Evolutionary conservation across 805 yeast species (phyloP).

Genomic region (Cyberlindnera amylophila): DNA sequence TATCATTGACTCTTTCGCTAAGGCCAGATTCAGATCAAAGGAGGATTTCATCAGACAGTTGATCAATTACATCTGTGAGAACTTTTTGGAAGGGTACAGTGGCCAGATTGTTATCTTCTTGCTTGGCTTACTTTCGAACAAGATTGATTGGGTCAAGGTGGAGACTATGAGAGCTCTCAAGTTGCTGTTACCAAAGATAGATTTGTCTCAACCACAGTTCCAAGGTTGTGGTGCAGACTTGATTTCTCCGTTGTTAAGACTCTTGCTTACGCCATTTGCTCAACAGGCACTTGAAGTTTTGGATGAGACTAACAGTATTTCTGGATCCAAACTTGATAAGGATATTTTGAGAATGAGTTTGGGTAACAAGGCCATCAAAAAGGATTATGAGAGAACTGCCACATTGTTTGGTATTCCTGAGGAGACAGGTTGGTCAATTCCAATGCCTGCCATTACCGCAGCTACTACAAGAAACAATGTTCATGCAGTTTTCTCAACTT

Average conservation of each 20-base stretch:
- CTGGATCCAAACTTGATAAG: constrained; percentile 87
- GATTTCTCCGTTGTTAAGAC: constrained; percentile 81
- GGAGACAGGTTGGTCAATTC: constrained; percentile 95
- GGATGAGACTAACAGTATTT: constrained; percentile 79
- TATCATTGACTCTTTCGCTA: constrained; percentile 71
- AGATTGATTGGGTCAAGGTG: constrained; percentile 68
- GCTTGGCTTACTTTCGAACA: constrained; percentile 76
- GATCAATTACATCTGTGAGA: constrained; percentile 60
- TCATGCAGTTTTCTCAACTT: constrained; percentile 90
- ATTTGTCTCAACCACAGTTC: constrained; percentile 73
- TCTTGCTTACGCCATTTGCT: constrained; percentile 79
- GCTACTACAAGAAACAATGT: constrained; percentile 88
- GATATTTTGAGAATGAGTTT: constrained; percentile 89
- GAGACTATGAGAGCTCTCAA: constrained; percentile 78
- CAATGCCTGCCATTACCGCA: constrained; percentile 90
- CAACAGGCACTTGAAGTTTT: constrained; percentile 85
- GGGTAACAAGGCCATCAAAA: constrained; percentile 74
- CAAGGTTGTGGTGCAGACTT: constrained; percentile 92
- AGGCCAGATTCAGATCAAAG: constrained; percentile 81
- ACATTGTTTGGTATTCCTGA: constrained; percentile 94
- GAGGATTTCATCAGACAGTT: constrained; percentile 84
- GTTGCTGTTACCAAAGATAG: constrained; percentile 70
- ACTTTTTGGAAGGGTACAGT: constrained; percentile 70
- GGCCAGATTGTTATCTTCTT: constrained; percentile 73
- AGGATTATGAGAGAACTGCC: constrained; percentile 80